Conservation (phyloP, 148 eudicot genomes). For the Persicaria maculosa region DNA sequence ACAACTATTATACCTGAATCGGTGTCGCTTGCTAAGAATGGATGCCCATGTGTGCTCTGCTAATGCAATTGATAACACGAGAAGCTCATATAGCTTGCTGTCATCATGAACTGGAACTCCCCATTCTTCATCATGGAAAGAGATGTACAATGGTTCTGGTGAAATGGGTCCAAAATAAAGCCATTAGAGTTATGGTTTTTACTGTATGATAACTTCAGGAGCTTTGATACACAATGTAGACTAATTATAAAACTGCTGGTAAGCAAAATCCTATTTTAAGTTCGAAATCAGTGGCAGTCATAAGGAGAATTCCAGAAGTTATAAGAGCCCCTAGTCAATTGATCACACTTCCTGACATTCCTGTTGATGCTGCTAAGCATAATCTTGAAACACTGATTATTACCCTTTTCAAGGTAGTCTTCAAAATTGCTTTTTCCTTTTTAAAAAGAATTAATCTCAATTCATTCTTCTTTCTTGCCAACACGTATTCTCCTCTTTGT, state of each 20-base stretch:
- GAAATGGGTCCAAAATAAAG: neutral
- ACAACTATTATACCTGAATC: conserved; percentile 34
- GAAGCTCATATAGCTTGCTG: conserved; percentile 45
- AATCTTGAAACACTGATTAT: neutral
- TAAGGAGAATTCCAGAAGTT: no score
- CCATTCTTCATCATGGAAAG: conserved; percentile 78
- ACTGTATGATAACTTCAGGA: neutral
- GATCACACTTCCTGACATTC: no score
- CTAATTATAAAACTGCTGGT: neutral
- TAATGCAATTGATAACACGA: conserved; percentile 46
- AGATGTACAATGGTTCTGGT: conserved; percentile 40
- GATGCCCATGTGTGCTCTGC: conserved; percentile 63
- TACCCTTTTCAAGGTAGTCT: neutral
- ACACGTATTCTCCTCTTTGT: neutral
- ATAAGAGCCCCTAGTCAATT: no score
- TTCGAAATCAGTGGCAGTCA: no score
- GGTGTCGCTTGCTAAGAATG: conserved; percentile 41
- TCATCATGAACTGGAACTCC: conserved; percentile 66
- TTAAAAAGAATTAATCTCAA: neutral
- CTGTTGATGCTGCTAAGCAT: neutral
- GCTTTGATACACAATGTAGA: neutral
- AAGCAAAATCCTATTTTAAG: neutral
- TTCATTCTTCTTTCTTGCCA: neutral
- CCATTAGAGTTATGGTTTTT: neutral
- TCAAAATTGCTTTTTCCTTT: neutral